Conservation (phyloP, 2,329 filamentous ascomycete species). For the Venturia aucupariae region DNA sequence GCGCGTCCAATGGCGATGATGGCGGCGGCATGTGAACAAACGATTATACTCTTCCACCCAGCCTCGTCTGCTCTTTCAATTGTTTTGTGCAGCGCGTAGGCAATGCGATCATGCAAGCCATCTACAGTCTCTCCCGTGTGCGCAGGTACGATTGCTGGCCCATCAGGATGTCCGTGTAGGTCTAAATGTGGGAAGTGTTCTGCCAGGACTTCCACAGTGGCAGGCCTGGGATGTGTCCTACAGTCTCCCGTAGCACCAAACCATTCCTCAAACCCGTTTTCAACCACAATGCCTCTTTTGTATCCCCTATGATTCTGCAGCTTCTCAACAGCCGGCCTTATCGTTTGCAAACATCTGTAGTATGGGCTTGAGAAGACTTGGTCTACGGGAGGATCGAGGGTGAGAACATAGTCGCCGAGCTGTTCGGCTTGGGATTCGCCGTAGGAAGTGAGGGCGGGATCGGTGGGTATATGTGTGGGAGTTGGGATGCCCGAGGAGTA, state of each 20-base stretch:
- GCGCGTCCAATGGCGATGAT: constrained; percentile 79
- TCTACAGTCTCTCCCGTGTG: constrained; percentile 64
- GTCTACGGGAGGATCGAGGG: constrained; percentile 58
- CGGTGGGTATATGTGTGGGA: constrained; percentile 79
- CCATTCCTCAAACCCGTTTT: constrained; percentile 63
- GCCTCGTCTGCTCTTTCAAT: constrained; percentile 62
- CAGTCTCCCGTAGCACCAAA: constrained; percentile 58
- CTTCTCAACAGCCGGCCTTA: constrained; percentile 26
- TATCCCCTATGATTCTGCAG: constrained; percentile 24
- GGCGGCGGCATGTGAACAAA: constrained; percentile 84
- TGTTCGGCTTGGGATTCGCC: constrained; percentile 77
- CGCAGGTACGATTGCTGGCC: constrained; percentile 34
- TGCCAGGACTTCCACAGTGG: constrained; percentile 50
- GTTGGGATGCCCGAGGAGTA: constrained; percentile 67
- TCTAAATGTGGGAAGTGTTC: constrained; percentile 53
- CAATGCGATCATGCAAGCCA: constrained; percentile 71
- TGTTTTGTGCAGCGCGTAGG: constrained; percentile 58
- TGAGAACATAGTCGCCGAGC: constrained; percentile 56
- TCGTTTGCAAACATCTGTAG: constrained; percentile 32
- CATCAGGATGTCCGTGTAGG: constrained; percentile 33
- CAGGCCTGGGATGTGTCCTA: constrained; percentile 65
- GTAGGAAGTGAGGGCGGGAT: constrained; percentile 79
- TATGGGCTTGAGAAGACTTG: constrained; percentile 55
- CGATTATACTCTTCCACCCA: constrained; percentile 56
- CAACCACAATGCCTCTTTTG: constrained; percentile 33